phyloP scores from a whole-genome alignment of 371 early-diverging fungal genomes.

The Circinella minor region DNA sequence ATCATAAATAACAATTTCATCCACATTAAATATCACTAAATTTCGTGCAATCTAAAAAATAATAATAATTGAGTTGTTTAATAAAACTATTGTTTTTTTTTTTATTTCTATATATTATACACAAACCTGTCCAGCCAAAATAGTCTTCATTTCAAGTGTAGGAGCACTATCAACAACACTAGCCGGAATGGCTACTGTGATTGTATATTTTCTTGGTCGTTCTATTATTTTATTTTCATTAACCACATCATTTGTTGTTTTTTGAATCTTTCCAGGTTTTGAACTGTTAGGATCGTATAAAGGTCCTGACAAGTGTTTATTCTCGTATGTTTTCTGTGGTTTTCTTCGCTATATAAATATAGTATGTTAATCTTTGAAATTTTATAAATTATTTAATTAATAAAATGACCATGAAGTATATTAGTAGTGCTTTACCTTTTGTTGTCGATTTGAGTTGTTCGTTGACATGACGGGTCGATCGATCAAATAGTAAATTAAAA shows the following conservation, averaged over 20 bases:
- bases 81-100: neutral
- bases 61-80: neutral
- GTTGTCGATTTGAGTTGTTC: slow-evolving; percentile 8
- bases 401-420: no score
- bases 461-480: neutral
- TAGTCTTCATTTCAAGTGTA: slow-evolving; percentile 72
- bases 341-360: slow-evolving; percentile 15
- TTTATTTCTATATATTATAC: neutral
- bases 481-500: no score
- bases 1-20: slow-evolving; percentile 76
- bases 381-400: no score
- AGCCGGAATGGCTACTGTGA: slow-evolving; percentile 74
- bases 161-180: slow-evolving; percentile 74
- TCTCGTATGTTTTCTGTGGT: slow-evolving; percentile 45
- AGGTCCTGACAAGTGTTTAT: slow-evolving; percentile 57
- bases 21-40: slow-evolving; percentile 65
- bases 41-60: slow-evolving; percentile 63
- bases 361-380: neutral
- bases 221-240: slow-evolving; percentile 29
- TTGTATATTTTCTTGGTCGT: slow-evolving; percentile 54
- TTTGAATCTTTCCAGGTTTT: slow-evolving; percentile 33
- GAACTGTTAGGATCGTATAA: slow-evolving; percentile 40
- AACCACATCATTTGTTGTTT: slow-evolving; percentile 22
- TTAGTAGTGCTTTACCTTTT: neutral
- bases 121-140: slow-evolving; percentile 71